Base-by-base conservation (phyloP, 176 grass and related monocot genomes). In the Bothriochloa decipiens region DNA sequence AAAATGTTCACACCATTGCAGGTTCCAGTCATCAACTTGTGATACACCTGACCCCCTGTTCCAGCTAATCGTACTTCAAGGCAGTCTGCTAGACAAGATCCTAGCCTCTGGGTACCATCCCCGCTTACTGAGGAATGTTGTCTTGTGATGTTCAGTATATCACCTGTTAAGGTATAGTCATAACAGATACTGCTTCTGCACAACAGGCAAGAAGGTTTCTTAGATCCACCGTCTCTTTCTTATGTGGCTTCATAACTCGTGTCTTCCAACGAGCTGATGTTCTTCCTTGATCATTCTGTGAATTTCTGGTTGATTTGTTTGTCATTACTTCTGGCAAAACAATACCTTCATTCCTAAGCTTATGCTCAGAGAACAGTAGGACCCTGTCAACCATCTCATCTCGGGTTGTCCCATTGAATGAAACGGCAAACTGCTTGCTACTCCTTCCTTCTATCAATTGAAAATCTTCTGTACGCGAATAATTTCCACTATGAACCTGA, bases 151-250 rank as follows among this genome's bases (percentile, higher is more conserved):
- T 50, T 81, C 47, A 94, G 77, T 32, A 81, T 83, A 11, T 87
- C 81, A 57, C 46, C 65, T 16, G 92, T 84, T 36, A 83, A 80
- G 5, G 65, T 86, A 25, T 65, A 61, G 55, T 94, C 81, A 72
- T 87, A 11, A 68, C 70, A 20, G 87, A 78, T 53, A 94, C 87
- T 18, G 82, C 92, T 66, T 90, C 49, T 60, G 92, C 89, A 52
- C 92, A 94, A 58, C 83, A 27, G 12, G 90, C 83, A 33, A 94
- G 92, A 12, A 94, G 81, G 46, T 72, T 81, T 77, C 76, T 87
- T 1, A 41, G 7, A 41, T 41, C 39, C 39, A 41, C 39, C 6
- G 0, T 78, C 63, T 92, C 91, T 73, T 81, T 41, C 39, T 41
- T 41, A 41, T 41, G 39, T 41, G 7, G 39, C 7, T 41, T 41